phyloP scores from a whole-genome alignment of 164 flowering plant species.

The Umbellularia californica region DNA sequence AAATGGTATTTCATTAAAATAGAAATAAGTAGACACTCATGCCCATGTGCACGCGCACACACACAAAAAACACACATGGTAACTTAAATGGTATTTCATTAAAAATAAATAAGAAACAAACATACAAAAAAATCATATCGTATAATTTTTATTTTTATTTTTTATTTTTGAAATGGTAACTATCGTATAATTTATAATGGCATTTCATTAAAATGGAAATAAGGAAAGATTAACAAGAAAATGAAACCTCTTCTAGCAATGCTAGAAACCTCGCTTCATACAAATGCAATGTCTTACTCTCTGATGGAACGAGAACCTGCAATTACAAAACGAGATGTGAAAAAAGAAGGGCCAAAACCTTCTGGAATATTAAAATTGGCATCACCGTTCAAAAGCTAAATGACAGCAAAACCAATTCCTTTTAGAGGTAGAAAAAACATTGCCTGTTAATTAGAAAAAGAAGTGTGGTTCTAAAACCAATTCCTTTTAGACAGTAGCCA shows the following conservation, averaged over 20 bases:
- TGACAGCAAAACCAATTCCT: not conserved
- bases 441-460: not conserved
- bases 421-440: not conserved
- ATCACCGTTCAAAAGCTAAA: not conserved
- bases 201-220: no score
- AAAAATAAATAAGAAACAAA: no score
- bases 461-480: no score
- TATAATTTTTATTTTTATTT: no score
- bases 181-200: no score
- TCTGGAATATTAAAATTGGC: not conserved
- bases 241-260: conserved; percentile 59
- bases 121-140: no score
- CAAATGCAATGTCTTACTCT: conserved; percentile 54
- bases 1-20: no score
- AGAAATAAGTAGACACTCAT: no score
- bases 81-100: no score
- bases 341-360: not conserved
- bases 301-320: conserved; percentile 65
- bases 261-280: conserved; percentile 73
- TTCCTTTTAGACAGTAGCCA: not conserved
- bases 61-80: no score
- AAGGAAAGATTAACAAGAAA: not conserved
- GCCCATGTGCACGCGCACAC: no score
- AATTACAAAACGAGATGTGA: conserved; percentile 4
- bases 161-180: no score